Evolutionary conservation across 768 basidiomycete genomes (phyloP).

Genomic region (Rickenella mellea): DNA sequence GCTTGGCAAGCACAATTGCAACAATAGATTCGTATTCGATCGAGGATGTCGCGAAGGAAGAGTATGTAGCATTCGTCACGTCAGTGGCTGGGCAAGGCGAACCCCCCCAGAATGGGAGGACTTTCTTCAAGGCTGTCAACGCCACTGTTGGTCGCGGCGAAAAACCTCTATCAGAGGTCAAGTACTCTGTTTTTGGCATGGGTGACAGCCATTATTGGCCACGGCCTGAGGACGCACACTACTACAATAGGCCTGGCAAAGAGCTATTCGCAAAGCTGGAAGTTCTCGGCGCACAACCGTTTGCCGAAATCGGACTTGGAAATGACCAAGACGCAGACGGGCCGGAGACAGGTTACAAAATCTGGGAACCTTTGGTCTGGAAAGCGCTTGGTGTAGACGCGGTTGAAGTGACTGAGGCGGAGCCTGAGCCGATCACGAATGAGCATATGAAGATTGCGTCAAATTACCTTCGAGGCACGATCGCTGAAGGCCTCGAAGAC

Average conservation of each 20-base stretch:
- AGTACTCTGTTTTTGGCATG: constrained; percentile 84
- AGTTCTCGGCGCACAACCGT: constrained; percentile 68
- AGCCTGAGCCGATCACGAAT: constrained; percentile 96
- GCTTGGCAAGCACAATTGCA: constrained; percentile 64
- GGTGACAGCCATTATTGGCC: constrained; percentile 99
- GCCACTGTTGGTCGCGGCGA: constrained; percentile 52
- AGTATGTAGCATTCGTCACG: constrained; percentile 76
- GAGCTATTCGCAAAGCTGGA: constrained; percentile 78
- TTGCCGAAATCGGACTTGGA: constrained; percentile 73
- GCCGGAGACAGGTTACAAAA: constrained; percentile 88
- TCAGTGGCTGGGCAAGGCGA: constrained; percentile 97
- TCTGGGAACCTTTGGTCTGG: constrained; percentile 93
- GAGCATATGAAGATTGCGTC: constrained; percentile 99
- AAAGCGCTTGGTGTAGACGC: constrained; percentile 87
- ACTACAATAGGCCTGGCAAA: constrained; percentile 95
- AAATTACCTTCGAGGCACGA: constrained; percentile 89
- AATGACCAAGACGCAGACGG: constrained; percentile 99
- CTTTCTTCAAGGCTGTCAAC: constrained; percentile 79
- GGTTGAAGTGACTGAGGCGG: constrained; percentile 81
- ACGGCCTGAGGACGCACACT: constrained; percentile 89
- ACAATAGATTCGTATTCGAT: constrained; percentile 77
- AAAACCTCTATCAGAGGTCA: constrained; percentile 50
- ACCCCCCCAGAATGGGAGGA: constrained; percentile 91
- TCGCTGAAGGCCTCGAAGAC: constrained; percentile 84
- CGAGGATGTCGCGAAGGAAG: constrained; percentile 65